Conservation (phyloP, 1,284 basidiomycete genomes). For the Ceratobasidium sp. region DNA sequence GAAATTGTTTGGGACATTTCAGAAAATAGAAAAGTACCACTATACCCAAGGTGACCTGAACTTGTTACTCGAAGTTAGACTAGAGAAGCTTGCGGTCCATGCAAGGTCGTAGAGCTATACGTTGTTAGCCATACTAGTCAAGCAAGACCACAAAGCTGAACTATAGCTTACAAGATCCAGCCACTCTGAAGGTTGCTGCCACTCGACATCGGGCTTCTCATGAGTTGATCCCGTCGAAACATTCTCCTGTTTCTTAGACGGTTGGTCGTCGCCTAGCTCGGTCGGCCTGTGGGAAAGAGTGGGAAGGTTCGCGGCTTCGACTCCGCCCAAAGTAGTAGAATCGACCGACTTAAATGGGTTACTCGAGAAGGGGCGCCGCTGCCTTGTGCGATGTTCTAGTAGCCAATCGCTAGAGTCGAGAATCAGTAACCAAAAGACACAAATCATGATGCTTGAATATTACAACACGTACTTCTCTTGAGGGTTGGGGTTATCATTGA, state of each 20-base stretch:
- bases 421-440: neutral
- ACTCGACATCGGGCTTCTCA: too few relatives aligned
- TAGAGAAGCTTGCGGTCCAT: conserved; percentile 39
- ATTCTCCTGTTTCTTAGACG: neutral
- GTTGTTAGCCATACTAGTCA: too few relatives aligned
- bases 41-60: neutral
- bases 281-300: neutral
- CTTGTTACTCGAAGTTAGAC: neutral
- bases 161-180: conserved; percentile 25
- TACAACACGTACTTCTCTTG: neutral
- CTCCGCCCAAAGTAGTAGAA: neutral
- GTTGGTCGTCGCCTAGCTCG: neutral
- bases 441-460: neutral
- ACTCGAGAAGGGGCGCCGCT: neutral
- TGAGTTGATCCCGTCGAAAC: too few relatives aligned
- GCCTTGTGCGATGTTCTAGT: neutral
- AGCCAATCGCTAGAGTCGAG: neutral
- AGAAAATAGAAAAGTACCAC: too few relatives aligned
- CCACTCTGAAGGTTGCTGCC: conserved; percentile 29
- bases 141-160: too few relatives aligned
- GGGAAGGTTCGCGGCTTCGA: neutral
- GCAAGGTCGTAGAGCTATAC: conserved; percentile 42
- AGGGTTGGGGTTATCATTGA: too few relatives aligned
- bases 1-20: neutral
- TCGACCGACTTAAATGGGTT: conserved; percentile 20